A percentile compares a stretch with the other conserved stretches of the same genome.
Evolutionary conservation across 2,329 filamentous ascomycete genomes (phyloP).

Genomic region (Bipolaris gigantea): DNA sequence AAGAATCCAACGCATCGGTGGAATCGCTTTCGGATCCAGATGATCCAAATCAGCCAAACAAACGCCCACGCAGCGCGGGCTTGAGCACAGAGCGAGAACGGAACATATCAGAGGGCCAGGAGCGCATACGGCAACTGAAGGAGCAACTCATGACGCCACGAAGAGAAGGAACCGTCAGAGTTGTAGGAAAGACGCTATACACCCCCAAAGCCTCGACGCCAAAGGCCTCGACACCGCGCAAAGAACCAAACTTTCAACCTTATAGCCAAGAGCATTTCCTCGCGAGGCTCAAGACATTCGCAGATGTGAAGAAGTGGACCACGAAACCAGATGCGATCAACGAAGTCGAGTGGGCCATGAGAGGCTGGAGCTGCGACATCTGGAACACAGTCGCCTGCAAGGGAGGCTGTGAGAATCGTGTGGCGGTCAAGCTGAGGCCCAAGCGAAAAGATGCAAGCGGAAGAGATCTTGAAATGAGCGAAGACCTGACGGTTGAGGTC

Average conservation of each 20-base stretch:
- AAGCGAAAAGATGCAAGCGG: constrained; percentile 54
- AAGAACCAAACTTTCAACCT: constrained; percentile 74
- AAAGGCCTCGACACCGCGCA: constrained; percentile 33
- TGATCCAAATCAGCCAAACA: constrained; percentile 37
- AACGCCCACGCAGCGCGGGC: constrained; percentile 41
- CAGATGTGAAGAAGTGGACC: constrained; percentile 90
- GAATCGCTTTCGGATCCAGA: constrained; percentile 28
- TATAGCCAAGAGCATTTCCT: constrained; percentile 83
- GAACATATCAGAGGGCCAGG: constrained; percentile 33
- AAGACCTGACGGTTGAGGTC: constrained; percentile 50
- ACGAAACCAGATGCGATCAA: constrained; percentile 83
- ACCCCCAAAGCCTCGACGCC: constrained; percentile 30
- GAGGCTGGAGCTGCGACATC: constrained; percentile 80
- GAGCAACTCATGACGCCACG: constrained; percentile 37
- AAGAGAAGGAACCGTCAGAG: constrained; percentile 35
- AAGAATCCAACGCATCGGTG: constrained; percentile 42
- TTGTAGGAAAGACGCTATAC: constrained; percentile 31
- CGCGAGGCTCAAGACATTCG: constrained; percentile 79
- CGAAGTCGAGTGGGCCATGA: constrained; percentile 92
- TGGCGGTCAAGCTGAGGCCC: constrained; percentile 71
- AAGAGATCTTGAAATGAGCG: constrained; percentile 55
- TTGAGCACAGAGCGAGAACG: constrained; percentile 32
- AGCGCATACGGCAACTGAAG: constrained; percentile 36
- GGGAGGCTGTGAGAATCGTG: constrained; percentile 78
- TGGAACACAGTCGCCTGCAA: constrained; percentile 78